Evolutionary conservation across 768 basidiomycete species (phyloP), one percentile per base, ranked within the genome.

Genomic region (Dacryopinax primogenitus): DNA sequence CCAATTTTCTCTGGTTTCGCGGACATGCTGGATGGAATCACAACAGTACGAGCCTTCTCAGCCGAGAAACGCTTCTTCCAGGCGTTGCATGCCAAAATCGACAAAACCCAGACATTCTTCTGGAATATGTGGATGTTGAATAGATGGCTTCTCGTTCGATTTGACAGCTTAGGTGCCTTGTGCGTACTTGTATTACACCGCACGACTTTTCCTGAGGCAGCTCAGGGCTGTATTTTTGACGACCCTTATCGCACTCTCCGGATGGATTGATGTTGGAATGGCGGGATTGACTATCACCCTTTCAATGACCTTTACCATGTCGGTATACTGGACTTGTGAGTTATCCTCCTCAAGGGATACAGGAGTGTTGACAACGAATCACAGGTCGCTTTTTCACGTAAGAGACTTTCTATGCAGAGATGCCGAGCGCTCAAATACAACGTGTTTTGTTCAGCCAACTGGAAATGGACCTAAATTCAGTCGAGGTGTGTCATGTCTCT

Each of bases 41-140:
- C 92, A n/a, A 92, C 92, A 3, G 88, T 95, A 41, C 83, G 93
- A 65, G 93, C 93, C 0, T 97, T 95, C 76, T 86, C 88, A 0
- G 87, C 85, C 0, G 92, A 95, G 72, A 76, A 77, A 39, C 77
- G 83, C 3, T 95, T 97, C 79, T 76, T 93, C 69, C 81, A 88
- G 64, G 81, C 81, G 66, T 76, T 94, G 2, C 88, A 90, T 71
- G 68, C 69, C 1, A 90, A 89, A 62, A 72, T 75, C 28, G 75
- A 77, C 66, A 71, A 71, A 63, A 73, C 71, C 15, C 71, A 74
- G 72, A 81, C 92, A 33, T 87, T 92, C 67, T 75, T 79, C 58
- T 66, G 63, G 67, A 61, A 66, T 63, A 81, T 88, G 74, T 92
- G 91, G 91, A 91, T 92, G 90, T 86, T 84, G 9, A 92, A 90